phyloP scores from a whole-genome alignment of 495 filamentous ascomycete species.

The Copromyces sp. region DNA sequence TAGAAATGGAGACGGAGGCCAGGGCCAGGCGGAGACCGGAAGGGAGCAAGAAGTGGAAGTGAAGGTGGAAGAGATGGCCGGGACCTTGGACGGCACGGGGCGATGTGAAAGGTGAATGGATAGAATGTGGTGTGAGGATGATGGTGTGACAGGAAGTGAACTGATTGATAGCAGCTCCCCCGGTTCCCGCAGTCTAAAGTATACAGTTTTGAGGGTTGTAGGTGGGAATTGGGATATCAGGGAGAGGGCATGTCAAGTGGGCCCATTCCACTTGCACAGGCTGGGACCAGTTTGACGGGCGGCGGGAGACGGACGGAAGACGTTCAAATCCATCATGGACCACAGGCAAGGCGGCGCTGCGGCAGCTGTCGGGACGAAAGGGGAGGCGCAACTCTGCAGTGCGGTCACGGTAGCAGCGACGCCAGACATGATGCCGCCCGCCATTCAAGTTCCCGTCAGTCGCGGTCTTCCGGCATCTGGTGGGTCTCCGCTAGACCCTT shows the following conservation, averaged over 20 bases:
- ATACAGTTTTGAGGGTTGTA: not conserved
- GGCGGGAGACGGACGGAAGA: constrained; percentile 22
- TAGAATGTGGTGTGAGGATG: constrained; percentile 13
- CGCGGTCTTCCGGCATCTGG: not conserved
- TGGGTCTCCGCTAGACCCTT: not conserved
- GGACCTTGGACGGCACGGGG: constrained; percentile 17
- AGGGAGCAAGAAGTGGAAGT: constrained; percentile 2
- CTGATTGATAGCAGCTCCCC: not conserved
- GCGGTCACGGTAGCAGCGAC: not conserved
- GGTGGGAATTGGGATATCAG: not conserved
- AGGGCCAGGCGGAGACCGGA: not conserved
- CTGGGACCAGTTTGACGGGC: constrained; percentile 6
- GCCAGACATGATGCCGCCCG: not conserved
- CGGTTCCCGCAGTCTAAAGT: not conserved
- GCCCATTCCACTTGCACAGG: not conserved
- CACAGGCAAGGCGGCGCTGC: constrained; percentile 16
- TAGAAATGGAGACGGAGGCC: constrained; percentile 4
- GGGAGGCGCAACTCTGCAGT: constrained; percentile 12
- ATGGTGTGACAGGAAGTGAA: not conserved
- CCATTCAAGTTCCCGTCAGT: not conserved
- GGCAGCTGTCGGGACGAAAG: constrained; percentile 22
- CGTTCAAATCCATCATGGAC: constrained; percentile 10
- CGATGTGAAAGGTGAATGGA: constrained; percentile 10
- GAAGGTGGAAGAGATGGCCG: constrained; percentile 8
- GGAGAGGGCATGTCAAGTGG: not conserved